A percentile compares a stretch with the other conserved stretches of the same genome.
Conservation (phyloP, 2,329 filamentous ascomycete species). For the Talaromyces sp. region DNA sequence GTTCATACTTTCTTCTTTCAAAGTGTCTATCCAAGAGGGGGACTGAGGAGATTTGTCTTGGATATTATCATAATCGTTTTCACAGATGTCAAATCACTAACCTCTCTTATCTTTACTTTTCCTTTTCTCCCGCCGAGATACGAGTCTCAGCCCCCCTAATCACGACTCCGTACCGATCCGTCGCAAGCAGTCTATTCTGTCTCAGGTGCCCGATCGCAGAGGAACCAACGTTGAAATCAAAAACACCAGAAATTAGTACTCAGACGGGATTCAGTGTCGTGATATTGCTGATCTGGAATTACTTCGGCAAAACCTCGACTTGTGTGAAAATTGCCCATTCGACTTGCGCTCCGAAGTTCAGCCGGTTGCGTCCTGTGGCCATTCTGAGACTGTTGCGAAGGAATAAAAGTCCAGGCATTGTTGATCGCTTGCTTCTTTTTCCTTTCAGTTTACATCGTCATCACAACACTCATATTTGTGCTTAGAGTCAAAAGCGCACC, state of each 20-base stretch:
- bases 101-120: not conserved
- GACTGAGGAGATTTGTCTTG: not conserved
- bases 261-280: not conserved
- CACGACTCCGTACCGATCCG: not conserved
- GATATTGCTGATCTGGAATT: not conserved
- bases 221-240: not conserved
- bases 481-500: not conserved
- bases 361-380: constrained; percentile 6
- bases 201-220: not conserved
- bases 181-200: not conserved
- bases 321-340: not conserved
- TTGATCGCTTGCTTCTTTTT: not conserved
- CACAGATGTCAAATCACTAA: not conserved
- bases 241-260: not conserved
- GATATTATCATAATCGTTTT: not conserved
- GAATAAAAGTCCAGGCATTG: not conserved
- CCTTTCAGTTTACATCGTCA: not conserved
- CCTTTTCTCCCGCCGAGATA: not conserved
- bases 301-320: not conserved
- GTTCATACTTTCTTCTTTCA: not conserved
- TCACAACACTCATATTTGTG: not conserved
- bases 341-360: constrained; percentile 1
- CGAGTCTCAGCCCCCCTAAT: not conserved
- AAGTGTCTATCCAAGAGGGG: not conserved
- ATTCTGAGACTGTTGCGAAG: not conserved